A percentile compares a stretch with the other conserved stretches of the same genome.
phyloP scores from a whole-genome alignment of 345 rosid genomes.

The Barbarea vulgaris region DNA sequence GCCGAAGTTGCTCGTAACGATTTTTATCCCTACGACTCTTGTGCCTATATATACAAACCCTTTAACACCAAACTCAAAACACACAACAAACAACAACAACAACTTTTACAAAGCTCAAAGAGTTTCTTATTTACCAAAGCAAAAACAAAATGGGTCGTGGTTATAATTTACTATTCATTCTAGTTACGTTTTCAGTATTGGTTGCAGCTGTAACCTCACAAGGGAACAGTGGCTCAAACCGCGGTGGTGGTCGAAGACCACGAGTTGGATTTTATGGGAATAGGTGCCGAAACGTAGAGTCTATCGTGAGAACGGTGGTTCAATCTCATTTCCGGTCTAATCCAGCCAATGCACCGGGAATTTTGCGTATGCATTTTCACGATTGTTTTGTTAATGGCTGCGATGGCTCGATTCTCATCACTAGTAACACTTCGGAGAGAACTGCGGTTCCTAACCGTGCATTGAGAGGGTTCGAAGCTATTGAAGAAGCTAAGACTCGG shows the following conservation, averaged over 20 bases:
- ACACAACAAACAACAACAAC: constrained; percentile 24
- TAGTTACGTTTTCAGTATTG: constrained; percentile 12
- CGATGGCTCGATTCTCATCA: constrained; percentile 45
- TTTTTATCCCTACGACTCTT: neutral
- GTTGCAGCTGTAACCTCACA: constrained; percentile 26
- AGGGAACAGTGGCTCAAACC: too few relatives aligned
- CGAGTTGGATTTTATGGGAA: constrained; percentile 31
- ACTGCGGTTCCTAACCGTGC: constrained; percentile 41
- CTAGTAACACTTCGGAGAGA: constrained; percentile 40
- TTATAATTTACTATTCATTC: neutral
- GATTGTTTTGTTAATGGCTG: constrained; percentile 50
- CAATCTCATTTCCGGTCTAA: constrained; percentile 36
- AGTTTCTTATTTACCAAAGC: constrained; percentile 7
- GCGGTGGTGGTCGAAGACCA: constrained; percentile 29
- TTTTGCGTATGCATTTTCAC: constrained; percentile 48
- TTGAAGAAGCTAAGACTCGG: constrained; percentile 43
- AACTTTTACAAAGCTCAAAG: constrained; percentile 7
- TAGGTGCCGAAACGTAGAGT: constrained; percentile 35
- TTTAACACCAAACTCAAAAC: constrained; percentile 32
- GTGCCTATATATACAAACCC: constrained; percentile 33
- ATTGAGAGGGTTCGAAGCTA: constrained; percentile 45
- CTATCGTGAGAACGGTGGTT: constrained; percentile 36
- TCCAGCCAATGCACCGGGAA: constrained; percentile 43
- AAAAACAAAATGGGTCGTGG: constrained; percentile 32
- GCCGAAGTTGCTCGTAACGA: constrained; percentile 14